These are phyloP conservation scores for Acacia acuminata DNA, from an alignment of 306 rosid genomes.

Conservation along the genomic window DNA sequence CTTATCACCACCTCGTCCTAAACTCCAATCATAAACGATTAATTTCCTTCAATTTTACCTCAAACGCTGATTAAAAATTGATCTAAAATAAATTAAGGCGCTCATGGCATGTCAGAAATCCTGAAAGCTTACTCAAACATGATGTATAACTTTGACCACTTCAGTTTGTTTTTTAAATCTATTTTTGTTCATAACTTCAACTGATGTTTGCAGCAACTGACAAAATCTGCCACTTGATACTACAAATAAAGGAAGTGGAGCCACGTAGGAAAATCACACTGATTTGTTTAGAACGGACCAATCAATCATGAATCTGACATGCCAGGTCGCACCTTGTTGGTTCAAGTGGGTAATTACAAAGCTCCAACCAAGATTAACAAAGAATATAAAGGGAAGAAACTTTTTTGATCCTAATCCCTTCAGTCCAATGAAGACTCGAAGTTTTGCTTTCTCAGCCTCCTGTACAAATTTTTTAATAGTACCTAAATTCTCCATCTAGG, in stretches of 20 bases:
- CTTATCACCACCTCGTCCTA: no score
- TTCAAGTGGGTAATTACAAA: slow-evolving; percentile 40
- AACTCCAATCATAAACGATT: not conserved
- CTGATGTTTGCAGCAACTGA: not conserved
- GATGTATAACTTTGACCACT: not conserved
- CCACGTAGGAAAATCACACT: not conserved
- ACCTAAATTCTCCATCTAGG: slow-evolving; percentile 36
- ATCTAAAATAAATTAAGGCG: not conserved
- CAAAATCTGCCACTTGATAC: not conserved
- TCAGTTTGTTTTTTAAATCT: not conserved
- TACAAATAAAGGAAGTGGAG: not conserved
- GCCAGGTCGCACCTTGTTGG: slow-evolving; percentile 29
- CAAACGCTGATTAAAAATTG: not conserved
- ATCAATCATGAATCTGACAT: slow-evolving; percentile 2
- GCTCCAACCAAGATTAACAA: slow-evolving; percentile 29
- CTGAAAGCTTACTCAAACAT: not conserved
- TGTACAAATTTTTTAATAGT: slow-evolving; percentile 34
- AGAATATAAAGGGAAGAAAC: slow-evolving; percentile 25
- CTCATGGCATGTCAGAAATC: not conserved
- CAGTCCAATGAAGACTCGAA: slow-evolving; percentile 28
- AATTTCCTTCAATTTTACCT: not conserved
- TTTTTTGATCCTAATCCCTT: slow-evolving; percentile 28
- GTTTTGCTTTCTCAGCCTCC: not conserved
- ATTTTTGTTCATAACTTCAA: not conserved
- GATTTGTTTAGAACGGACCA: slow-evolving; percentile 1